A percentile compares a stretch with the other conserved stretches of the same genome.
These are phyloP conservation scores for Metschnikowia vanudenii DNA, from an alignment of 805 yeast genomes.

Conservation along the genomic window DNA sequence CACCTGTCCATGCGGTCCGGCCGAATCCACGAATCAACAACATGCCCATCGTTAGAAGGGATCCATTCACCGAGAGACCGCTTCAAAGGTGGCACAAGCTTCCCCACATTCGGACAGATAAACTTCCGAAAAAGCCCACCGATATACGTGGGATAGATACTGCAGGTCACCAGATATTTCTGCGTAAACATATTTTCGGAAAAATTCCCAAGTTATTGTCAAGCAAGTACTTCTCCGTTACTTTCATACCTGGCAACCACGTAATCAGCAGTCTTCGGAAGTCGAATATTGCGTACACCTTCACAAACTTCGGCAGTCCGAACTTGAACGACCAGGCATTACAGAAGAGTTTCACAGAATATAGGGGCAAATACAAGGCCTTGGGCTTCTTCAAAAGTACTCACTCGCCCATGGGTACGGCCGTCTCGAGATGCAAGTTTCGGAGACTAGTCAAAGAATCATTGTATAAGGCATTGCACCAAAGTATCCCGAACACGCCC, in stretches of 20 bases:
- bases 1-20: background rate
- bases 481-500: conserved; percentile 6
- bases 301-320: conserved; percentile 29
- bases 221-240: conserved; percentile 25
- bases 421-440: conserved; percentile 29
- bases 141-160: conserved; percentile 39
- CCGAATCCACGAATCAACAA: conserved; percentile 6
- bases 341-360: conserved; percentile 21
- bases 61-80: conserved; percentile 5
- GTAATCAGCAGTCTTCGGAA: conserved; percentile 30
- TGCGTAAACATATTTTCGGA: conserved; percentile 9
- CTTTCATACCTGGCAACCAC: conserved; percentile 33
- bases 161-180: conserved; percentile 19
- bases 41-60: background rate
- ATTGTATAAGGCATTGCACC: conserved; percentile 13
- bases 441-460: conserved; percentile 36
- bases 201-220: conserved; percentile 19
- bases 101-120: conserved; percentile 14
- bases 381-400: conserved; percentile 24
- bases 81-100: conserved; percentile 9
- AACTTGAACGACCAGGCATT: conserved; percentile 28
- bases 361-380: conserved; percentile 29
- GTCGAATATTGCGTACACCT: conserved; percentile 38
- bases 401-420: conserved; percentile 32
- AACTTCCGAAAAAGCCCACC: conserved; percentile 28